Evolutionary conservation across 129 eudicot species (phyloP).

Genomic region (Calendula officinalis): DNA sequence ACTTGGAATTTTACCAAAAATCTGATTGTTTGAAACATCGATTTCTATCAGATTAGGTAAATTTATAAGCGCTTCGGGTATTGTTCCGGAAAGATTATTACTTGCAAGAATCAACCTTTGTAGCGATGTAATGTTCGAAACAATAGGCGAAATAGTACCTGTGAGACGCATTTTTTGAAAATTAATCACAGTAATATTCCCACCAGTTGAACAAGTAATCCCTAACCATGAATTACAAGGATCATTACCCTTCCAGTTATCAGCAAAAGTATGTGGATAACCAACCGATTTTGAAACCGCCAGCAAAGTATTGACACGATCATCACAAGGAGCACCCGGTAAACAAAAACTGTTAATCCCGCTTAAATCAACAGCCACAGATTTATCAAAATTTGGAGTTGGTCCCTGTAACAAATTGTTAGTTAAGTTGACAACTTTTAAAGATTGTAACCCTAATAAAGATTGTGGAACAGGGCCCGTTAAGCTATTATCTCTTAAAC

Average conservation of each 20-base stretch:
- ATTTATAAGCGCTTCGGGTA: constrained; percentile 54
- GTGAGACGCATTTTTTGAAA: constrained; percentile 48
- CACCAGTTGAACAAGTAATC: constrained; percentile 44
- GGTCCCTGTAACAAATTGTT: constrained; percentile 78
- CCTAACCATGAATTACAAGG: constrained; percentile 68
- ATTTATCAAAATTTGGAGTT: constrained; percentile 46
- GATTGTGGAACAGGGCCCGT: constrained; percentile 75
- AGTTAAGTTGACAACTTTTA: constrained; percentile 55
- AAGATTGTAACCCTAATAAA: constrained; percentile 37
- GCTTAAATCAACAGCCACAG: constrained; percentile 56
- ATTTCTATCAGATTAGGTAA: constrained; percentile 44
- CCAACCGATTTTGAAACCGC: constrained; percentile 43
- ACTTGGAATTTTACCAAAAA: constrained; percentile 57
- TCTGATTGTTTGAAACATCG: constrained; percentile 64
- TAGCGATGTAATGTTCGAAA: constrained; percentile 45
- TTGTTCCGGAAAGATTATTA: constrained; percentile 60
- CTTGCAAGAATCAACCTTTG: constrained; percentile 54
- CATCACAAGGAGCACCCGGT: constrained; percentile 56
- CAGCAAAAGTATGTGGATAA: constrained; percentile 59
- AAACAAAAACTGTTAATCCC: constrained; percentile 69
- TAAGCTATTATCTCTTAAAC: constrained; percentile 63
- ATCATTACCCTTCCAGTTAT: constrained; percentile 79
- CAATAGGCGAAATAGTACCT: constrained; percentile 61
- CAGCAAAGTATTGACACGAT: constrained; percentile 58
- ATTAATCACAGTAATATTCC: constrained; percentile 61